Conservation (phyloP, 768 basidiomycete genomes). For the Chalciporus sphaerocephalus region DNA sequence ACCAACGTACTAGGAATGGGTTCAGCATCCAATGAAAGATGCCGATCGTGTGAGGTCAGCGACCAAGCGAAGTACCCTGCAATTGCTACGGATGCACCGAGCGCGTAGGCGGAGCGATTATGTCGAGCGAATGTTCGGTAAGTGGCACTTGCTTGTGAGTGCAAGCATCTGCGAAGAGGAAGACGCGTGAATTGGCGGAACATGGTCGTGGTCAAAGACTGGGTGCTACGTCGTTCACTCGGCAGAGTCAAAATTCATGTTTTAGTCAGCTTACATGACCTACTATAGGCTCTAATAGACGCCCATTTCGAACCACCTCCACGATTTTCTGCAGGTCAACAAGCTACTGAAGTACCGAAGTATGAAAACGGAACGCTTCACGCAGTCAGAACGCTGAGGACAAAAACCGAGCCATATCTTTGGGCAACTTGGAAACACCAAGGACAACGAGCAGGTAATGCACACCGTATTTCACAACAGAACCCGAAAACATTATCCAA, state of each 20-base stretch:
- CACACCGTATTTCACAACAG: too few relatives aligned
- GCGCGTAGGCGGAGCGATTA: constrained; percentile 29
- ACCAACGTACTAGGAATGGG: constrained; percentile 23
- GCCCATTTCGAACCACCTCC: too few relatives aligned
- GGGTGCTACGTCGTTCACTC: not conserved
- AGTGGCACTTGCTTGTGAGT: constrained; percentile 37
- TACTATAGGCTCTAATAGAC: not conserved
- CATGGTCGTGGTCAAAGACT: constrained; percentile 35
- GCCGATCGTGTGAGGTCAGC: constrained; percentile 37
- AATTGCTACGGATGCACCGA: constrained; percentile 44
- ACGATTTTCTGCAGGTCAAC: too few relatives aligned
- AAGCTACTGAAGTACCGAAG: too few relatives aligned
- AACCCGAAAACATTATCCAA: too few relatives aligned
- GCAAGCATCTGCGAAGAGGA: constrained; percentile 49
- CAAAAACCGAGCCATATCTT: too few relatives aligned
- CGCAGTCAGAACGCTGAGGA: too few relatives aligned
- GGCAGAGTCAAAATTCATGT: constrained; percentile 21
- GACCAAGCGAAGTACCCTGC: constrained; percentile 49
- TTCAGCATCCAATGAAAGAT: constrained; percentile 47
- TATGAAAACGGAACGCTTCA: too few relatives aligned
- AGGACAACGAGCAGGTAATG: too few relatives aligned
- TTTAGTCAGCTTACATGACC: constrained; percentile 28
- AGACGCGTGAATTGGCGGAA: constrained; percentile 51
- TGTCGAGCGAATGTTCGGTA: constrained; percentile 20
- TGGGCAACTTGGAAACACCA: too few relatives aligned